Percentiles rank a stretch among this genome's conserved stretches.
phyloP scores from a whole-genome alignment of 176 grass and related monocot genomes.

The Aegilops longissima region DNA sequence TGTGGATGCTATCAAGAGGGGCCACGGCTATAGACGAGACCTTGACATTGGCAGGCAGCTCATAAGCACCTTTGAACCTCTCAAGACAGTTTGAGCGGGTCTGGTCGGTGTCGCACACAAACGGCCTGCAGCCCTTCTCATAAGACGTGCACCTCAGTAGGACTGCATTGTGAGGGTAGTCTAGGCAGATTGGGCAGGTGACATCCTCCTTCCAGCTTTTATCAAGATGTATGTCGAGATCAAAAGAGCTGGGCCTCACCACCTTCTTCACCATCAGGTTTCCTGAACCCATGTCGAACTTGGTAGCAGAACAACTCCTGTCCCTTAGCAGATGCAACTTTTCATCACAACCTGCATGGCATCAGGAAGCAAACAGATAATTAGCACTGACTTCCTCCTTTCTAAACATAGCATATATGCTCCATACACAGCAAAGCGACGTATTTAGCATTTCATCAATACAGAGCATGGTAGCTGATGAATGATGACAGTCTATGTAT shows the following conservation, averaged over 20 bases:
- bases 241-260: constrained; percentile 45
- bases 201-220: constrained; percentile 73
- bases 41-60: constrained; percentile 60
- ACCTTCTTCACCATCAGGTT: constrained; percentile 47
- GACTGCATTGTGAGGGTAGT: constrained; percentile 88
- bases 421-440: not conserved
- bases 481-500: not conserved
- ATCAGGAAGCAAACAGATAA: constrained; percentile 10
- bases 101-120: constrained; percentile 93
- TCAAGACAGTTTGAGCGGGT: constrained; percentile 87
- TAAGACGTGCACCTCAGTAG: constrained; percentile 75
- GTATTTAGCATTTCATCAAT: constrained; percentile 17
- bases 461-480: not conserved
- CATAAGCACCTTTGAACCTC: constrained; percentile 83
- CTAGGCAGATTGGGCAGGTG: constrained; percentile 88
- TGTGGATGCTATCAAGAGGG: constrained; percentile 67
- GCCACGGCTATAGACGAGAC: constrained; percentile 45
- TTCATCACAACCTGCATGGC: constrained; percentile 37
- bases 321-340: constrained; percentile 6
- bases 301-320: not conserved
- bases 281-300: constrained; percentile 44
- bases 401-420: not conserved
- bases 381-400: not conserved
- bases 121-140: constrained; percentile 87
- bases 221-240: constrained; percentile 58